Evolutionary conservation across 805 yeast species (phyloP), one percentile per base, ranked within the genome.

Genomic region (Candida adriatica): DNA sequence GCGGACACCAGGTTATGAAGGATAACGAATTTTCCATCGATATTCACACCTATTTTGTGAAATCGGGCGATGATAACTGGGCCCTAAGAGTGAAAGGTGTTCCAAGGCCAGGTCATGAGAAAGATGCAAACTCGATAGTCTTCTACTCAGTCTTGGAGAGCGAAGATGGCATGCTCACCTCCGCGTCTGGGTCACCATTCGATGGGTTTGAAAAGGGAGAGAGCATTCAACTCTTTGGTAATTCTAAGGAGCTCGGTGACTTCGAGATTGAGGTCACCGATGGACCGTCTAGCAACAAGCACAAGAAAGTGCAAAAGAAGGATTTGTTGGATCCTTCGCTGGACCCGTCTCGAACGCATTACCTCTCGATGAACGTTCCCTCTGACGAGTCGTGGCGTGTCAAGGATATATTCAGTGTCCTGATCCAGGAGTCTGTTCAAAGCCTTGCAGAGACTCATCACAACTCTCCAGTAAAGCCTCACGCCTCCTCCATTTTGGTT

Each of bases 91-190:
- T 92, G 10, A 68, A 62, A 29, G 87, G 95, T 9, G 58, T 53
- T 14, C 84, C 95, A 5, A 58, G 68, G 22, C 56, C 62, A 18
- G 70, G 76, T 0, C 54, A 52, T 33, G 72, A 67, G 40, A 41
- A 62, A 20, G 62, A 66, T 11, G 64, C 72, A 5, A 73, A 81
- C 3, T 73, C 94, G 0, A 57, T 90, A 30, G 75, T 88, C 5
- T 75, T 84, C 58, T 90, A 88, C 55, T 65, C 84, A 14, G 92
- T 83, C 1, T 61, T 87, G 27, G 94, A 86, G 55, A 79, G 79
- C 20, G 71, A 40, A 11, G 74, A 37, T 16, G 75, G 66, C 1
- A 60, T 59, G 30, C 43, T 75, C 14, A 46, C 57, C 14, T 49
- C 66, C 19, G 59, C 61, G 3, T 68, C 73, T 4, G 46, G 58